phyloP scores from a whole-genome alignment of 768 basidiomycete genomes.

The Lactarius hengduanensis region DNA sequence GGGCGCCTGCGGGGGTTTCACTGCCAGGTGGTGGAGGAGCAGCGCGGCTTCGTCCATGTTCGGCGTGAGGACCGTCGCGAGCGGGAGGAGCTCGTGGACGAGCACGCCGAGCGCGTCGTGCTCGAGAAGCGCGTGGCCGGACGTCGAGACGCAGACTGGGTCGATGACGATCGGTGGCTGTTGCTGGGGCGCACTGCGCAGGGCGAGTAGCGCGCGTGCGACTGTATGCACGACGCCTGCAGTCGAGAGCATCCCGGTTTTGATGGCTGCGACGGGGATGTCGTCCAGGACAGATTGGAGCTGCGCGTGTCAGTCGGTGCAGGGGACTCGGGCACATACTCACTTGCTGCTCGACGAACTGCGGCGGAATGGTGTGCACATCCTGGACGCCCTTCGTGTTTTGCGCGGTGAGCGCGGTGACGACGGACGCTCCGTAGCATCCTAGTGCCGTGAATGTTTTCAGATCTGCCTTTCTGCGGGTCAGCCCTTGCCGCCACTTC shows the following conservation, averaged over 20 bases:
- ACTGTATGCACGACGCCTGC: slow-evolving; percentile 52
- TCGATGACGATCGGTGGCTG: slow-evolving; percentile 71
- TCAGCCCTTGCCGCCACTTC: background rate
- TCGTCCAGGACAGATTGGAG: slow-evolving; percentile 70
- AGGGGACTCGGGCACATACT: slow-evolving; percentile 24
- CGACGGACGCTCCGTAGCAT: slow-evolving; percentile 77
- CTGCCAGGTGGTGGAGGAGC: slow-evolving; percentile 51
- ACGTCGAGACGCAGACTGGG: slow-evolving; percentile 90
- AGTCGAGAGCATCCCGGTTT: slow-evolving; percentile 88
- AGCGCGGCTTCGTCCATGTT: slow-evolving; percentile 81
- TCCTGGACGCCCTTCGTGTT: slow-evolving; percentile 83
- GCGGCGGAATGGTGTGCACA: slow-evolving; percentile 63
- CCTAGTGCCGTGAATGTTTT: slow-evolving; percentile 77
- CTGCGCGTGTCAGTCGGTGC: slow-evolving; percentile 40
- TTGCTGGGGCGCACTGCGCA: slow-evolving; percentile 33
- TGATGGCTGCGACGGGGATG: slow-evolving; percentile 68
- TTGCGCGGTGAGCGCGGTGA: slow-evolving; percentile 88
- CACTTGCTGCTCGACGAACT: slow-evolving; percentile 76
- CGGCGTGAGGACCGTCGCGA: slow-evolving; percentile 74
- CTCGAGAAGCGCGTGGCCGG: slow-evolving; percentile 75
- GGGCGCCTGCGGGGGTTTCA: background rate
- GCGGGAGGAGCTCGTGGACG: slow-evolving; percentile 63
- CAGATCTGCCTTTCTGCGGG: slow-evolving; percentile 65
- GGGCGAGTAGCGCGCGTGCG: slow-evolving; percentile 46
- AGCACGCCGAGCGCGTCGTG: slow-evolving; percentile 62